These are phyloP conservation scores for Pythium oligandrum DNA, from an alignment of 352 stramenopile genomes.

Conservation along the genomic window DNA sequence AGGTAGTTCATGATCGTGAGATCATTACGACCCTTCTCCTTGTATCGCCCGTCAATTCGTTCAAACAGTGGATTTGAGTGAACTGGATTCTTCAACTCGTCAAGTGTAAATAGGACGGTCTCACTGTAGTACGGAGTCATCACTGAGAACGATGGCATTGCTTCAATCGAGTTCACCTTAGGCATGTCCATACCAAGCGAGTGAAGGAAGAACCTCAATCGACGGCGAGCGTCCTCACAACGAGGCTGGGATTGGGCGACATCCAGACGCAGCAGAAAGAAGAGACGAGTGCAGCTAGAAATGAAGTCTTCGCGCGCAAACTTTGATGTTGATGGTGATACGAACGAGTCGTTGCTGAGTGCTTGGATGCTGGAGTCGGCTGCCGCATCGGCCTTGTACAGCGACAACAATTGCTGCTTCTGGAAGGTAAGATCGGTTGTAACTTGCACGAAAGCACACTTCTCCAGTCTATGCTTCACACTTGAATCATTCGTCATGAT, in stretches of 20 bases:
- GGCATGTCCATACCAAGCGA: conserved; percentile 84
- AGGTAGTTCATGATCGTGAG: conserved; percentile 87
- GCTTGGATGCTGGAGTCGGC: conserved; percentile 48
- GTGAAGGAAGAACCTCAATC: conserved; percentile 86
- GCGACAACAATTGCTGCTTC: conserved; percentile 54
- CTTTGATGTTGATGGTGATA: conserved; percentile 22
- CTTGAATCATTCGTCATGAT: conserved; percentile 52
- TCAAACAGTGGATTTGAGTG: conserved; percentile 79
- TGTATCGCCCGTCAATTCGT: conserved; percentile 66
- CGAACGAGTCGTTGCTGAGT: conserved; percentile 20
- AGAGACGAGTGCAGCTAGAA: conserved; percentile 70
- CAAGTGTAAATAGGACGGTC: conserved; percentile 80
- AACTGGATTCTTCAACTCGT: conserved; percentile 83
- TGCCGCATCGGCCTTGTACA: conserved; percentile 64
- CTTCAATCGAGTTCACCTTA: conserved; percentile 60
- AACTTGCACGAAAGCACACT: conserved; percentile 55
- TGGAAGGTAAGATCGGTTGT: conserved; percentile 60
- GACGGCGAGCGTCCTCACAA: conserved; percentile 77
- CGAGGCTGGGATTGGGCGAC: conserved; percentile 66
- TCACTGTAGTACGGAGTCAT: conserved; percentile 89
- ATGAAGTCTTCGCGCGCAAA: conserved; percentile 65
- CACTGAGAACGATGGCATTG: conserved; percentile 86
- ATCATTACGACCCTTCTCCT: conserved; percentile 65
- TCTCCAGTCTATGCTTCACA: conserved; percentile 43
- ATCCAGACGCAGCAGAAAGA: conserved; percentile 74